These are phyloP conservation scores for Paecilomyces variotii DNA, from an alignment of 2,329 filamentous ascomycete species.

Conservation along the genomic window DNA sequence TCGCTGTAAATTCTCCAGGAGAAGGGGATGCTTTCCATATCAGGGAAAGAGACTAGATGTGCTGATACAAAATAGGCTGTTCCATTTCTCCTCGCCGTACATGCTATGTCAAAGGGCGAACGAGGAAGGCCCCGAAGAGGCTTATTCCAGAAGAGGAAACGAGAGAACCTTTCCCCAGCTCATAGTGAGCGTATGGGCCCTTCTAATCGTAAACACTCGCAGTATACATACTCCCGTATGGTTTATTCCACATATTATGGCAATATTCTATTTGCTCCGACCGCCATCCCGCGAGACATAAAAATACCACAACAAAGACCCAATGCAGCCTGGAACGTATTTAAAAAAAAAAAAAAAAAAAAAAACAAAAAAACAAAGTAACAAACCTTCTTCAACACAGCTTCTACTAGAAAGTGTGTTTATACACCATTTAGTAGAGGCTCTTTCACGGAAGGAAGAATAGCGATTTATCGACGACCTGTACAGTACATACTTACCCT, in stretches of 20 bases:
- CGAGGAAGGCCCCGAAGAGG: not conserved
- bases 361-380: not conserved
- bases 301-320: too few relatives aligned
- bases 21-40: too few relatives aligned
- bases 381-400: not conserved
- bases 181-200: too few relatives aligned
- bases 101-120: not conserved
- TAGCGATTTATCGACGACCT: not conserved
- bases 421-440: not conserved
- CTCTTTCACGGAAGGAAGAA: not conserved
- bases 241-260: too few relatives aligned
- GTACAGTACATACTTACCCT: not conserved
- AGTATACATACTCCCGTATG: too few relatives aligned
- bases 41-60: not conserved
- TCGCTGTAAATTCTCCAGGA: not conserved
- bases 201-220: too few relatives aligned
- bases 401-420: not conserved
- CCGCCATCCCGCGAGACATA: too few relatives aligned
- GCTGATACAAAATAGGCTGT: not conserved
- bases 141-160: not conserved
- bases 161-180: not conserved
- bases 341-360: too few relatives aligned
- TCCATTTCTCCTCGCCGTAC: not conserved
- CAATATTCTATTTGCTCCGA: too few relatives aligned
- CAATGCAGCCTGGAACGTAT: too few relatives aligned